Base-by-base conservation (phyloP, 2,329 filamentous ascomycete genomes). In the Claviceps arundinis region DNA sequence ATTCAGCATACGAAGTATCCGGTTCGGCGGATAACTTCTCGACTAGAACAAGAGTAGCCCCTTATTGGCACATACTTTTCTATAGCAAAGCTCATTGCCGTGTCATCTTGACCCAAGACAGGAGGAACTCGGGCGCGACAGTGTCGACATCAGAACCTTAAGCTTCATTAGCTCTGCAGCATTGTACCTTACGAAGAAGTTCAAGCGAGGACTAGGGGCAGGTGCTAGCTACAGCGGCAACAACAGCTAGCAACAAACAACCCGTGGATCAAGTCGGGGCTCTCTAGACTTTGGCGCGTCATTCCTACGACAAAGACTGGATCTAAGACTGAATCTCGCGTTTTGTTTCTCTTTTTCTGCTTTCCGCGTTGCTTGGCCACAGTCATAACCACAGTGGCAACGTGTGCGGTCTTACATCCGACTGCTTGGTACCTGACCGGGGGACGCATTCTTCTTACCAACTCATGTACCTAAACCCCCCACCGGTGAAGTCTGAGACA, bases 401-500 rank as follows among this genome's bases (percentile, higher is more conserved):
- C 26, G 26, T 30, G 44, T 34, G n/a, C 16, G 26, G 44, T 46
- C 26, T 3, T 30, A 37, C 44, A 46, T 34, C n/a, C 44, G 26
- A 19, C 22, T 17, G 16, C 17, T 40, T 26, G 46, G 24, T 26
- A 40, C 40, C 37, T 24, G 37, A 48, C 19, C 14, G 14, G 14
- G 24, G 37, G 26, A 30, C 8, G 9, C 19, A 22, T 22, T 19
- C 26, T 45, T 4, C 14, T 50, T 14, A 5, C 22, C 4, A 38
- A 13, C 14, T 37, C 45, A 30, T 16, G 45, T 34, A 22, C 48
- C 11, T 22, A n/a, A 38, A 14, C 49, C 19, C 42, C 42, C 17
- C 19, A 24, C 14, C 45, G 45, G 48, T 47, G 48, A 45, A 50
- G 26, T 48, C 48, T 42, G 30, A 17, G 47, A 53, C 44, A 22